These are phyloP conservation scores for Buxus sempervirens DNA, from an alignment of 164 flowering plant genomes.

Conservation along the genomic window DNA sequence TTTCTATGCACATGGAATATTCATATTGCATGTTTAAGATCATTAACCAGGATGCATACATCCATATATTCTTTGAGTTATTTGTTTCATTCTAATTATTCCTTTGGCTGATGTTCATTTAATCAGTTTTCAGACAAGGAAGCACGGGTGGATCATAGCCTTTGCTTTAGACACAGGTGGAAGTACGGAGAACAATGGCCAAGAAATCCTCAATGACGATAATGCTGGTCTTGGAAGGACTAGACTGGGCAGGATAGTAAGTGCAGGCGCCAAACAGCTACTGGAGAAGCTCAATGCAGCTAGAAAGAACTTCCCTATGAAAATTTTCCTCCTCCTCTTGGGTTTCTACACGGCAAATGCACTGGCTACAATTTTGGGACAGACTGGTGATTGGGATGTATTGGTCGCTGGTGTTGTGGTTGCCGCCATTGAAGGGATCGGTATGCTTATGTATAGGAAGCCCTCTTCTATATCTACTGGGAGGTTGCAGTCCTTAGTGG, in stretches of 20 bases:
- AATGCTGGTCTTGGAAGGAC: slow-evolving; percentile 56
- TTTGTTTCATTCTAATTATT: neutral
- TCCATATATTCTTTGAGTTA: neutral
- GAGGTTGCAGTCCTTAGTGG: slow-evolving; percentile 66
- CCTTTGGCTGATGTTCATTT: neutral
- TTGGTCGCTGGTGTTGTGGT: slow-evolving; percentile 94
- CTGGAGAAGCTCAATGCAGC: slow-evolving; percentile 71
- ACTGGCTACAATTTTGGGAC: slow-evolving; percentile 88
- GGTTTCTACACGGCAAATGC: slow-evolving; percentile 98
- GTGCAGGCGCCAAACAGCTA: slow-evolving; percentile 70
- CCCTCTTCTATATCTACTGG: slow-evolving; percentile 33
- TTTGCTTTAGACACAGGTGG: slow-evolving; percentile 76
- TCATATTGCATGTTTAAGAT: neutral
- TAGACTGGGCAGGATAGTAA: slow-evolving; percentile 76
- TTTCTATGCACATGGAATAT: neutral
- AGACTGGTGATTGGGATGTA: slow-evolving; percentile 98
- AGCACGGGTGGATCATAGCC: slow-evolving; percentile 37
- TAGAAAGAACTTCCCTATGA: slow-evolving; percentile 84
- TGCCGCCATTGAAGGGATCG: slow-evolving; percentile 93
- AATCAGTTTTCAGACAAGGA: slow-evolving; percentile 35
- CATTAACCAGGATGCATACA: neutral
- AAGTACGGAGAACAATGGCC: slow-evolving; percentile 44
- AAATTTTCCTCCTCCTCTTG: slow-evolving; percentile 73
- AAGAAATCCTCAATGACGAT: slow-evolving; percentile 41
- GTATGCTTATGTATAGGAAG: slow-evolving; percentile 78